Percentiles rank a stretch among this genome's conserved stretches.
phyloP scores from a whole-genome alignment of 78 protist species.

The Dictyostelium discoideum region dicty_2.7 NC_007088.5:1120001-1120500 shows the following conservation, averaged over 20 bases:
- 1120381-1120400: constrained; percentile 41
- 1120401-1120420: constrained; percentile 38
- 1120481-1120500: not conserved
- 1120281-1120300: not conserved
- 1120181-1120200: not conserved
- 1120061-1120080: not conserved
- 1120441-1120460: not conserved
- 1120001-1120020: not conserved
- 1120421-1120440: not conserved
- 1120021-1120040: not conserved
- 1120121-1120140: not conserved
- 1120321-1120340: constrained; percentile 1
- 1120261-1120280: not conserved
- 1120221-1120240: not conserved
- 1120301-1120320: not conserved
- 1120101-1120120: no score
- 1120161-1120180: not conserved
- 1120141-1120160: not conserved
- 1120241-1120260: no score
- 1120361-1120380: constrained; percentile 1
- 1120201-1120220: not conserved
- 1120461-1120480: not conserved
- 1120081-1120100: not conserved
- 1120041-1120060: not conserved
- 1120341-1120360: not conserved